Conservation (phyloP, 306 rosid species). For the Vachellia pachyceras region DNA sequence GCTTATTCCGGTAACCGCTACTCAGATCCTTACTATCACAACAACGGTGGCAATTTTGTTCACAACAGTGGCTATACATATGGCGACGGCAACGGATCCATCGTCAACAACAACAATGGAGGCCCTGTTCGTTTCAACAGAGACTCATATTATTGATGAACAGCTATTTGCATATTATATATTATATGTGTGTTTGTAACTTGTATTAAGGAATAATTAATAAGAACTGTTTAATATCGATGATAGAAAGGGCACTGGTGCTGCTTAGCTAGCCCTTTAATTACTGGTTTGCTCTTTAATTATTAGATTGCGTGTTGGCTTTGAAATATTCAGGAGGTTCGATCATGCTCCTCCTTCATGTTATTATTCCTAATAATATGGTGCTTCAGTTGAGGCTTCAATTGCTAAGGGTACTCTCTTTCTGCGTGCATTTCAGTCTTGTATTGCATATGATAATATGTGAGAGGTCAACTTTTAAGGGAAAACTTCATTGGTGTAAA, state of each 20-base stretch:
- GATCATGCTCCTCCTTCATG: not conserved
- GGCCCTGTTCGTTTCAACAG: not conserved
- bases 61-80: not conserved
- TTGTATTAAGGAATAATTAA: not conserved
- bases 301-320: not conserved
- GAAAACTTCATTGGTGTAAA: no score
- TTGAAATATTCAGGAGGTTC: not conserved
- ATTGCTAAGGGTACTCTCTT: not conserved
- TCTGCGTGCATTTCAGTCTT: not conserved
- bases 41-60: not conserved
- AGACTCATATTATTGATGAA: not conserved
- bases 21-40: not conserved
- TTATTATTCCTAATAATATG: not conserved
- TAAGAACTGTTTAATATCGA: not conserved
- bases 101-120: not conserved
- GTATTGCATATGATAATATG: no score
- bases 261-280: not conserved
- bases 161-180: no score
- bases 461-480: no score
- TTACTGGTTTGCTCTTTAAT: not conserved
- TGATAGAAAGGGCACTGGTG: not conserved
- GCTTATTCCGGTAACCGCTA: not conserved
- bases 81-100: not conserved
- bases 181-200: no score
- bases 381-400: not conserved